Base-by-base conservation (phyloP, 2,329 filamentous ascomycete species). In the Colletotrichum eleusines region DNA sequence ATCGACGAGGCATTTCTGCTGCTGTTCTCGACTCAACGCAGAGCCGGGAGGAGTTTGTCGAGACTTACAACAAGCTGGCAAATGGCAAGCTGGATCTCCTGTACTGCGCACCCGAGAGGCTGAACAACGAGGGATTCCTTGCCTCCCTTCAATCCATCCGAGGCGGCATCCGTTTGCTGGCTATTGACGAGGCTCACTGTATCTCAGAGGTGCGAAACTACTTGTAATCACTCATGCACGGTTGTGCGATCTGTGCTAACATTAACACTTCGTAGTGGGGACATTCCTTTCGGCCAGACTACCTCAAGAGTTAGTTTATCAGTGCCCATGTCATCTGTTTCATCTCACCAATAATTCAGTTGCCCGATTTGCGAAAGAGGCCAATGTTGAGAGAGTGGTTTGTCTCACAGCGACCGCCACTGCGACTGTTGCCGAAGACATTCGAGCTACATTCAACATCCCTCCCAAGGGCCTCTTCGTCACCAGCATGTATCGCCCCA, bases 381-480 rank as follows among this genome's bases (percentile, higher is more conserved):
- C 88, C 71, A 76, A 84, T 33, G 88, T 89, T 0, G 87, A 90
- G 74, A 81, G 87, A 20, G 87, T 90, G 5, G 79, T 90, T 14
- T 90, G 89, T 72, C 77, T 90, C 31, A 90, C 88, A 0, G 88
- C 88, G 4, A 90, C 88, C 1, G 88, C 88, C 11, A 89, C 87
- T 2, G 85, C 84, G 2, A 81, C 81, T 12, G 88, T 90, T n/a
- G 83, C 84, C 0, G 76, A 85, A 8, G 88, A 89, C 65, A 83
- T 90, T 33, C 84, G 87, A 72, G 78, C 81, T 46, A 84, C 84
- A 0, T 90, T 90, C 74, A 72, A 82, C 2, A 86, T 90, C 35
- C 75, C 81, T 3, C 73, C 82, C 31, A 76, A 78, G 1, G 86
- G 86, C 0, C 80, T 91, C 1, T 91, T 89, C 76, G 82, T 84